Base-by-base conservation (phyloP, 2,329 filamentous ascomycete genomes). In the Cylindrodendrum hubeiense region DNA sequence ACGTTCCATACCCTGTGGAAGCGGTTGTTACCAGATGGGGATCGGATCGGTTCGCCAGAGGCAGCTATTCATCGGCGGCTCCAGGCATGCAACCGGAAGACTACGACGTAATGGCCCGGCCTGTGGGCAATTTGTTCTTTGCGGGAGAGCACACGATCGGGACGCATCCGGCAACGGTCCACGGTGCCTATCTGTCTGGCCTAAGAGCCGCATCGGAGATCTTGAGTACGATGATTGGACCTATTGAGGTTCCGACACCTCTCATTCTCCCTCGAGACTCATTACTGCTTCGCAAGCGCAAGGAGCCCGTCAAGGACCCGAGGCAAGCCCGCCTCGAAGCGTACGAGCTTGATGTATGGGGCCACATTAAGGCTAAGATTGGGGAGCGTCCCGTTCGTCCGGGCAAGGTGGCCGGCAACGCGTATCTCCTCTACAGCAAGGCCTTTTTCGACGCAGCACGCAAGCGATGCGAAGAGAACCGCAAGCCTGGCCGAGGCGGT, bases 101-200 rank as follows among this genome's bases (percentile, higher is more conserved):
- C 77, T 99, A 99, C 79, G 93, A 98, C 77, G 84, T 89, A 33
- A 97, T 99, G 93, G 94, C 96, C 2, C 87, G 88, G 52, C 84
- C 92, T 1, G 85, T 98, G 33, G 95, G 94, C 33, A 97, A 97
- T 69, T 83, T 99, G 9, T 93, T 95, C 79, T 99, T 99, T 79
- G 96, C 95, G 17, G 96, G 96, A 51, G 96, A 99, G 80, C 96
- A 97, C 66, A 99, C 97, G 1, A 98, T 93, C 72, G 94, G 93
- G 50, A 97, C 94, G 1, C 95, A 99, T 77, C 96, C 97, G 13
- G 96, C 97, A 33, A 99, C 96, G 2, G 96, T 99, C 0, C 96
- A 99, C 72, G 96, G 96, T 6, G 97, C 96, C 9, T 99, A 98
- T 76, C 84, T 99, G 4, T 98, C 96, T 2, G 97, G 96, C 3